Evolutionary conservation across 2,329 filamentous ascomycete genomes (phyloP), one percentile per base, ranked within the genome.

Genomic region (Niveomyces coronatus): DNA sequence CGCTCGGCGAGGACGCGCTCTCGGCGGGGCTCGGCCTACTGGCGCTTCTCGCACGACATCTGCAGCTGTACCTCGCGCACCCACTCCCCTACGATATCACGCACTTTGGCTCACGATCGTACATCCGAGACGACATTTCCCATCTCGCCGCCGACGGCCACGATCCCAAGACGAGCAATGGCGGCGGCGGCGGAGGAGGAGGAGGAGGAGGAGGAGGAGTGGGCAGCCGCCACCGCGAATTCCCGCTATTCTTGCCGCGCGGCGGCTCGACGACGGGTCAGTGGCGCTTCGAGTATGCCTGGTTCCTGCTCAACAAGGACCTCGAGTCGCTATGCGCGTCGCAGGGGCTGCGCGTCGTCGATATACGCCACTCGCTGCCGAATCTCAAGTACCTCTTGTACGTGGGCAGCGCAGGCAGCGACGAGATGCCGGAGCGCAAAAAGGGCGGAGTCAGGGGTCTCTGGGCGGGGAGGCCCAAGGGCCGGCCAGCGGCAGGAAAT

Each of bases 261-360:
- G 72, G 74, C 13, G 73, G 72, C 60, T 83, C 63, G n/a, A 71
- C 53, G 0, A 72, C 75, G 3, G 76, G 86, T 0, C 77, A 87
- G 31, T 96, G 89, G 63, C 79, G 89, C 3, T 96, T 96, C 58
- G 89, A 96, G 51, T 98, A 96, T 56, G 91, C 71, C 9, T 91
- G 94, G 54, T 98, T 96, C 51, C 65, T 96, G n/a, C 71, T 98
- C 11, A 96, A 96, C 64, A 95, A 96, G 61, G 69, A 96, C 53
- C 88, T 98, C 40, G 88, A 96, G 49, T 61, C 68, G 0, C 63
- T 81, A 4, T 79, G 76, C 43, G 62, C 66, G 4, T 67, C 70
- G 1, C 79, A 87, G 47, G 82, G 82, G 0, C 65, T 95, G 10
- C 79, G 81, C 32, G 79, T 94, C 1, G 72, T 95, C 45, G 91